Percentiles rank a stretch among this genome's conserved stretches.
Conservation (phyloP, 352 stramenopile species). For the Nannochloropsis limnetica region DNA sequence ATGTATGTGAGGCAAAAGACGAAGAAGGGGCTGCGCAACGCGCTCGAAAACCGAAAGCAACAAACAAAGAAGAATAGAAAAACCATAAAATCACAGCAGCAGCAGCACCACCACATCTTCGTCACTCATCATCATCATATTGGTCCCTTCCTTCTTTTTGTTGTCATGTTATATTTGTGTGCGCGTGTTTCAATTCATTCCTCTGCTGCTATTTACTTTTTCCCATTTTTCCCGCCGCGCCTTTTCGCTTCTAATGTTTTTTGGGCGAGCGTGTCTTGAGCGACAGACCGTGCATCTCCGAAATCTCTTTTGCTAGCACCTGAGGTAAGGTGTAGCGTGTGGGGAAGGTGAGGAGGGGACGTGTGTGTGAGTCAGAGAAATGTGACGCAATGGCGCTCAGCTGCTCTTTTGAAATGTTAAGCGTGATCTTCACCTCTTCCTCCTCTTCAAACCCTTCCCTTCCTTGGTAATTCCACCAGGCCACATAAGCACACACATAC, state of each 20-base stretch:
- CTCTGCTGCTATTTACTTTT: not conserved
- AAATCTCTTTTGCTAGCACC: conserved; percentile 25
- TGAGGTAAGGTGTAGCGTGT: not conserved
- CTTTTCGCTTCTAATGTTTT: not conserved
- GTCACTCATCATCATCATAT: not conserved
- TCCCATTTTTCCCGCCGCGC: not conserved
- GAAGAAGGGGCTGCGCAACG: not conserved
- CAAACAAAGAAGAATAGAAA: not conserved
- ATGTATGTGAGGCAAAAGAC: not conserved
- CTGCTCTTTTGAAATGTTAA: too few species aligned
- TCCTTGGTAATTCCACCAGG: too few species aligned
- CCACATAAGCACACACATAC: not conserved
- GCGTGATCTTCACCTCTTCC: too few species aligned
- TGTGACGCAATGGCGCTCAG: not conserved
- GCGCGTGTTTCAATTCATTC: not conserved
- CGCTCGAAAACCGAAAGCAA: not conserved
- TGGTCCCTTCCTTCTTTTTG: not conserved
- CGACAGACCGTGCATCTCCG: conserved; percentile 17
- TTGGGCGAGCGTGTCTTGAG: not conserved
- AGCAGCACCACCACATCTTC: not conserved
- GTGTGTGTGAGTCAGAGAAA: not conserved
- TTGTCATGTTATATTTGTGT: not conserved
- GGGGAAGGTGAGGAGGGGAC: not conserved
- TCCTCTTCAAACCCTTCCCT: too few species aligned
- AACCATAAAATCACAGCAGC: too few species aligned